These are phyloP conservation scores for Oryza officinalis DNA, from an alignment of 176 grass and related monocot species.

Conservation along the genomic window DNA sequence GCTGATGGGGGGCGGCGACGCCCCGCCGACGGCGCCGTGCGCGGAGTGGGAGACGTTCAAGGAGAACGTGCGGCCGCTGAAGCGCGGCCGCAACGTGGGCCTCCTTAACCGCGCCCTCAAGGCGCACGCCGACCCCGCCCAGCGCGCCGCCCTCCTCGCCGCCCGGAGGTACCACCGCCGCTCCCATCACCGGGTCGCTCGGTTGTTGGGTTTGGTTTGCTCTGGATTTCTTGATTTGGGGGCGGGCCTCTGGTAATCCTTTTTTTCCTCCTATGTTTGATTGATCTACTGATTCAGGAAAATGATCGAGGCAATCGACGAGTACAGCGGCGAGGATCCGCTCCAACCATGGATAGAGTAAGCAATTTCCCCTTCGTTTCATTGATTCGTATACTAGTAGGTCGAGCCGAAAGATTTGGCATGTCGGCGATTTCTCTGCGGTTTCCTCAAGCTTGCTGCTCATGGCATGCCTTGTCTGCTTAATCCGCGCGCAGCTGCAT, in stretches of 20 bases:
- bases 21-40: constrained; percentile 26
- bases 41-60: constrained; percentile 80
- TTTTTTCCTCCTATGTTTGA: constrained; percentile 2
- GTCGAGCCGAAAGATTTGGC: neutral
- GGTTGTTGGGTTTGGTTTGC: neutral
- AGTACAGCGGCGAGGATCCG: constrained; percentile 83
- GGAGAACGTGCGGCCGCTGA: constrained; percentile 95
- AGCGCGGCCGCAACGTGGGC: constrained; percentile 83
- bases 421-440: neutral
- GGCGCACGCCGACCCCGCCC: constrained; percentile 48
- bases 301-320: constrained; percentile 80
- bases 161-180: constrained; percentile 46
- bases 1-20: constrained; percentile 23
- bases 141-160: constrained; percentile 58
- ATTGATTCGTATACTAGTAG: constrained; percentile 3
- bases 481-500: constrained; percentile 62
- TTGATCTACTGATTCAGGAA: constrained; percentile 45
- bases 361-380: constrained; percentile 17
- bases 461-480: constrained; percentile 9
- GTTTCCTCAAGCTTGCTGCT: neutral
- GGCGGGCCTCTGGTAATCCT: neutral
- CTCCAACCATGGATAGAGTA: constrained; percentile 92
- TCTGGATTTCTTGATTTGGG: constrained; percentile 21
- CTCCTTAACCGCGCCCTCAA: constrained; percentile 81
- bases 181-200: neutral